Percentiles rank a stretch among this genome's conserved stretches.
phyloP scores from a whole-genome alignment of 306 rosid genomes.

The Trifolium dubium region DNA sequence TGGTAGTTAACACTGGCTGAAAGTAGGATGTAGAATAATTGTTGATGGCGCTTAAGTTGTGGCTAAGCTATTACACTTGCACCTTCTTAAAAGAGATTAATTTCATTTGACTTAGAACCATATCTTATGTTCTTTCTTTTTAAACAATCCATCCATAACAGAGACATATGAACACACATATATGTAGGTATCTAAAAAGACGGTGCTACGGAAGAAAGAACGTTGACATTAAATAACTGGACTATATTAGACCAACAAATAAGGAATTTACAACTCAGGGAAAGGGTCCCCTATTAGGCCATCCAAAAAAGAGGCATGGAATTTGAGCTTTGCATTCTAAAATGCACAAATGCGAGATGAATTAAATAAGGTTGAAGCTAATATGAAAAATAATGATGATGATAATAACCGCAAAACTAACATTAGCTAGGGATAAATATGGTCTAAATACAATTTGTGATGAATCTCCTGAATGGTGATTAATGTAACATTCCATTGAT shows the following conservation, averaged over 20 bases:
- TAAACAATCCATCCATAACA: background rate
- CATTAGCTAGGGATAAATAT: conserved; percentile 29
- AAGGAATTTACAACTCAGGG: background rate
- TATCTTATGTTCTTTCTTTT: background rate
- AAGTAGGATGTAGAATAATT: background rate
- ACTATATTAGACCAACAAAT: background rate
- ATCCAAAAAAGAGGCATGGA: background rate
- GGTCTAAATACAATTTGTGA: conserved; percentile 38
- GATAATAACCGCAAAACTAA: conserved; percentile 27
- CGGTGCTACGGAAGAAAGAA: background rate
- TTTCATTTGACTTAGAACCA: background rate
- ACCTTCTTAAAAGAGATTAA: background rate
- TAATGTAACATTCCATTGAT: conserved; percentile 31
- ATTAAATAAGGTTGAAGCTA: conserved; percentile 14
- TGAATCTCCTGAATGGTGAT: conserved; percentile 37
- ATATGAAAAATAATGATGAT: conserved; percentile 10
- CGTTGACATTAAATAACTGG: background rate
- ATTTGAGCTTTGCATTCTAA: conserved; percentile 36
- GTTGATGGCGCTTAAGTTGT: background rate
- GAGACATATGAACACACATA: background rate
- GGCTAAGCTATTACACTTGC: background rate
- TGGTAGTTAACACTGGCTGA: background rate
- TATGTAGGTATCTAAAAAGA: background rate
- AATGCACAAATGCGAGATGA: conserved; percentile 16
- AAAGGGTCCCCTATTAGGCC: background rate